Conservation (phyloP, 176 grass and related monocot genomes). For the Juncus inflexus region DNA sequence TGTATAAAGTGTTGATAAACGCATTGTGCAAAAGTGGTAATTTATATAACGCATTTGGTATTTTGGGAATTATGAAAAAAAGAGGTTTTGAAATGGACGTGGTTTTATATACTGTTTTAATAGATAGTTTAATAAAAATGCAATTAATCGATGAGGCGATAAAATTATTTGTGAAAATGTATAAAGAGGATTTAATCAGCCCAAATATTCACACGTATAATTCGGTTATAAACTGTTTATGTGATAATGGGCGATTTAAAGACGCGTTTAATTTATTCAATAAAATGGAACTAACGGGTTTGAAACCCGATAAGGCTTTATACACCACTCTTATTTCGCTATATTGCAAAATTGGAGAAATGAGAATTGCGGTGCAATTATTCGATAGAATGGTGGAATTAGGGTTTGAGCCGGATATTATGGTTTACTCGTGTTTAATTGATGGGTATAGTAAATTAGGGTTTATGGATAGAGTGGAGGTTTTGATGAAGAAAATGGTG, state of each 20-base stretch:
- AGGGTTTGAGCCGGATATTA: conserved; percentile 15
- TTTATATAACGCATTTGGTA: conserved; percentile 10
- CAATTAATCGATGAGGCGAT: conserved; percentile 22
- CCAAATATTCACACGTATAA: conserved; percentile 34
- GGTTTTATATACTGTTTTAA: conserved; percentile 30
- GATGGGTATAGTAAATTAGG: conserved; percentile 33
- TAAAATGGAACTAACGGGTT: conserved; percentile 20
- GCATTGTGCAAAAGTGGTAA: conserved; percentile 27
- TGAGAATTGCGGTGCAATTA: conserved; percentile 27
- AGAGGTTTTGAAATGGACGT: conserved; percentile 32
- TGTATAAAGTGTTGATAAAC: conserved; percentile 28
- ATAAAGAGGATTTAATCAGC: conserved; percentile 7
- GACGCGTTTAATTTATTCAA: conserved; percentile 27
- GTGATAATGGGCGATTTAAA: conserved; percentile 16
- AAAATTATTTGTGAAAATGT: conserved; percentile 30
- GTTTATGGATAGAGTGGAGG: conserved; percentile 25
- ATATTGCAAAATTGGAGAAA: conserved; percentile 27
- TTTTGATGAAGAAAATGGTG: conserved; percentile 35
- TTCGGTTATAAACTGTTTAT: conserved; percentile 30
- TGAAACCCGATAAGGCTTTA: conserved; percentile 20
- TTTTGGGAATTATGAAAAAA: conserved; percentile 33
- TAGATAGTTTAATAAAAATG: conserved; percentile 27
- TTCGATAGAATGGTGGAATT: conserved; percentile 24
- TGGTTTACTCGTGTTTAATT: conserved; percentile 30
- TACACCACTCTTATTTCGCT: conserved; percentile 31